Conservation (phyloP, 2,329 filamentous ascomycete species). For the Trichoderma atroviride region DNA sequence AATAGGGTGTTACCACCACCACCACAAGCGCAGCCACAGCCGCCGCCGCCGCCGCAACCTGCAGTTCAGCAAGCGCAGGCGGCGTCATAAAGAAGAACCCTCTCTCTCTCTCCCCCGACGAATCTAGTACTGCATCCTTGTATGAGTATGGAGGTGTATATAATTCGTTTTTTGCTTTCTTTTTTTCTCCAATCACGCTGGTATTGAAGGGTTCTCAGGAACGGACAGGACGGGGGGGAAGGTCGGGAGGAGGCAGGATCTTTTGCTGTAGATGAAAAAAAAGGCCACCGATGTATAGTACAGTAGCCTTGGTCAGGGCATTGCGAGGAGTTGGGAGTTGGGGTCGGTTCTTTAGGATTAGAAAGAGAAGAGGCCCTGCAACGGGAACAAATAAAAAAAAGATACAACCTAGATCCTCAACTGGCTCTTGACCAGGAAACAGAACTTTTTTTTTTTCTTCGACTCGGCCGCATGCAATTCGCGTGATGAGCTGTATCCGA, state of each 20-base stretch:
- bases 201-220: slow-evolving; percentile 16
- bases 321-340: slow-evolving; percentile 45
- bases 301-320: slow-evolving; percentile 33
- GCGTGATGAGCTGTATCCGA: background rate
- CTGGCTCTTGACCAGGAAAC: slow-evolving; percentile 4
- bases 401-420: background rate
- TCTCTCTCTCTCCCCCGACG: background rate
- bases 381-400: slow-evolving; percentile 29
- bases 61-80: slow-evolving; percentile 33
- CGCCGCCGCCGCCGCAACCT: slow-evolving; percentile 32
- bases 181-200: slow-evolving; percentile 20
- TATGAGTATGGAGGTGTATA: slow-evolving; percentile 31
- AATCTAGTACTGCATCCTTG: slow-evolving; percentile 26
- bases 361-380: slow-evolving; percentile 32
- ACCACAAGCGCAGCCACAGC: slow-evolving; percentile 28
- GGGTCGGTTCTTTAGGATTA: slow-evolving; percentile 34
- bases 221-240: slow-evolving; percentile 17
- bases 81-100: slow-evolving; percentile 31
- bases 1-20: slow-evolving; percentile 35
- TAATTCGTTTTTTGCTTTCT: slow-evolving; percentile 12
- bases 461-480: background rate
- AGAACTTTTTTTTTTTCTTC: background rate
- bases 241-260: background rate
- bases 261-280: slow-evolving; percentile 17
- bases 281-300: slow-evolving; percentile 28